A percentile compares a stretch with the other conserved stretches of the same genome.
Evolutionary conservation across 345 rosid species (phyloP).

Genomic region (Citropsis articulata): DNA sequence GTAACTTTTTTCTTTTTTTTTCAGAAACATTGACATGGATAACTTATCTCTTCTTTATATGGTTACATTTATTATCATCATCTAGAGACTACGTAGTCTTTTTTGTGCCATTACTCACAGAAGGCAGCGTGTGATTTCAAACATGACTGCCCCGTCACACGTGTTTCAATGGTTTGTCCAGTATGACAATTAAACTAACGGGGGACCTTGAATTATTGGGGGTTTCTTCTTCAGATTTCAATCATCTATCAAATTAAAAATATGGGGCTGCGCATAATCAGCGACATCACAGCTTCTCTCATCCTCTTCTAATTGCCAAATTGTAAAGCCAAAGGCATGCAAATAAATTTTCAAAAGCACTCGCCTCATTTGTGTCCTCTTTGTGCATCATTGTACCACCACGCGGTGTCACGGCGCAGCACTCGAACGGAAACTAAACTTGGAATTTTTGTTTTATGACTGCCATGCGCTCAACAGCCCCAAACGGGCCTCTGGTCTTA

Average conservation of each 20-base stretch:
- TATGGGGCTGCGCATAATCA: not conserved
- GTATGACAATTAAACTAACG: not conserved
- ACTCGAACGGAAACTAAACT: too few species aligned
- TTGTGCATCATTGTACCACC: too few species aligned
- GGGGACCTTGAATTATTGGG: not conserved
- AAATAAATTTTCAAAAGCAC: not conserved
- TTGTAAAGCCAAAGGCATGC: not conserved
- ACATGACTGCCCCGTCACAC: not conserved
- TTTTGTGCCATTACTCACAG: too few species aligned
- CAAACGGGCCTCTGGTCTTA: too few species aligned
- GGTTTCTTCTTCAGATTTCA: not conserved
- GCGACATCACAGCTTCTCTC: not conserved
- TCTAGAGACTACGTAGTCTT: too few species aligned
- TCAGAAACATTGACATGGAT: too few species aligned
- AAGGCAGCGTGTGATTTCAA: not conserved
- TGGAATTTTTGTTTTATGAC: too few species aligned
- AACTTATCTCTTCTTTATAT: not conserved
- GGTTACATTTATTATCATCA: not conserved
- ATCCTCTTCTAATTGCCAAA: not conserved
- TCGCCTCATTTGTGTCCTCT: too few species aligned
- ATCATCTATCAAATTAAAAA: not conserved
- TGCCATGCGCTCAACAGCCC: too few species aligned
- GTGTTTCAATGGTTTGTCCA: not conserved
- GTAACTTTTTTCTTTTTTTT: not conserved
- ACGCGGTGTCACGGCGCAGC: too few species aligned